phyloP scores from a whole-genome alignment of 2,329 filamentous ascomycete genomes.

The Cercospora zeae-maydis region DNA sequence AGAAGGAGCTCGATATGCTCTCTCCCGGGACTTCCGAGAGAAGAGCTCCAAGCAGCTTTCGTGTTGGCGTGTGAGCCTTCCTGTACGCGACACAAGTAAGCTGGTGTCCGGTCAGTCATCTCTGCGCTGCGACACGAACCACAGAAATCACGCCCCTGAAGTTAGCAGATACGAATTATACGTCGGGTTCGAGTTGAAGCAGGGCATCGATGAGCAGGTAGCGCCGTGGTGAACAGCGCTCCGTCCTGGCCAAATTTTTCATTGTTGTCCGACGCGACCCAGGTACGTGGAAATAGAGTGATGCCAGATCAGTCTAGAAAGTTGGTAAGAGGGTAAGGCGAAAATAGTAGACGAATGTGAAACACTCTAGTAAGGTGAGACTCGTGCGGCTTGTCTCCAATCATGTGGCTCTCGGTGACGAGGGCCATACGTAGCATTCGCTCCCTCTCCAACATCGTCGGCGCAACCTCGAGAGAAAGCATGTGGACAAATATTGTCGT shows the following conservation, averaged over 20 bases:
- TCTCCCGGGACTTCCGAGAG: not conserved
- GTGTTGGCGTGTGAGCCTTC: no score
- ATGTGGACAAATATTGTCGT: no score
- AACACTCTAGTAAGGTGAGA: no score
- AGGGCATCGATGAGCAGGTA: not conserved
- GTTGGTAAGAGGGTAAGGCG: no score
- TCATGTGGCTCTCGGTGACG: no score
- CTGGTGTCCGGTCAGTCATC: not conserved
- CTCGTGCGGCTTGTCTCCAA: no score
- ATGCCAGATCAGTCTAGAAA: no score
- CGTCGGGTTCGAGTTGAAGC: not conserved
- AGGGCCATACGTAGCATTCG: no score
- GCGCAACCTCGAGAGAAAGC: no score
- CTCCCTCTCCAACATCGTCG: not conserved
- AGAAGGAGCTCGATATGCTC: not conserved
- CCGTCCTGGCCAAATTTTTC: not conserved
- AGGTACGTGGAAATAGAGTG: not conserved
- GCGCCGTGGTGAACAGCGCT: not conserved
- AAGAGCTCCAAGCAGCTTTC: not conserved
- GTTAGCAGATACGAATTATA: not conserved
- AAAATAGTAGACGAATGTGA: no score
- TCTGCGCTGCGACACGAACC: not conserved
- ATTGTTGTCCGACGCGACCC: not conserved
- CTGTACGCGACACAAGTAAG: not conserved
- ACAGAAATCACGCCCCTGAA: not conserved